Percentiles rank a stretch among this genome's conserved stretches.
These are phyloP conservation scores for Magnusiomyces starmeri DNA, from an alignment of 1,139 yeast species.

Conservation along the genomic window DNA sequence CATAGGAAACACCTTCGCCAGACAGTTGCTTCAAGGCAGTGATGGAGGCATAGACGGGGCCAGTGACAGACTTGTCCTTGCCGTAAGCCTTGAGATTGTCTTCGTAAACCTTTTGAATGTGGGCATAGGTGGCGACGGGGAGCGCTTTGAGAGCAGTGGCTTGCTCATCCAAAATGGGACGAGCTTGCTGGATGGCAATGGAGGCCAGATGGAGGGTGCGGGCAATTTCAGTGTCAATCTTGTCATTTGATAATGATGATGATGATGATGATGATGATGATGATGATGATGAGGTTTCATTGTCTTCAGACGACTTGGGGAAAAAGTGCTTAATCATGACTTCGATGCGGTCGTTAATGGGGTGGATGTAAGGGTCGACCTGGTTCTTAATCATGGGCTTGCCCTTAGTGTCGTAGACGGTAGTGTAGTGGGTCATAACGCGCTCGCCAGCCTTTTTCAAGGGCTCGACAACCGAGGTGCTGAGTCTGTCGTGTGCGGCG, in stretches of 20 bases:
- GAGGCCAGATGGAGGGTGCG: slow-evolving; percentile 30
- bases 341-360: slow-evolving; percentile 51
- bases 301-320: slow-evolving; percentile 41
- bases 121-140: slow-evolving; percentile 25
- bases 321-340: slow-evolving; percentile 39
- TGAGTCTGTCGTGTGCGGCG: slow-evolving; percentile 28
- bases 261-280: slow-evolving; percentile 2
- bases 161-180: slow-evolving; percentile 29
- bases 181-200: slow-evolving; percentile 31
- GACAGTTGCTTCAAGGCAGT: slow-evolving; percentile 21
- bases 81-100: slow-evolving; percentile 25
- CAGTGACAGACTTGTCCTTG: slow-evolving; percentile 17
- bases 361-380: slow-evolving; percentile 56
- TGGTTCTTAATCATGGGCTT: slow-evolving; percentile 54
- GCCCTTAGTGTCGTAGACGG: slow-evolving; percentile 48
- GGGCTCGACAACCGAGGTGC: slow-evolving; percentile 30
- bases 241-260: slow-evolving; percentile 21
- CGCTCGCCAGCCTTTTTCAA: slow-evolving; percentile 28
- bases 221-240: slow-evolving; percentile 24
- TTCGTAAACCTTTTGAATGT: slow-evolving; percentile 27
- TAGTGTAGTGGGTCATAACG: slow-evolving; percentile 30
- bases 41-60: slow-evolving; percentile 20
- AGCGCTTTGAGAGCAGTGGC: slow-evolving; percentile 22
- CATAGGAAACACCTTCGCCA: slow-evolving; percentile 18
- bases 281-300: slow-evolving; percentile 31